These are phyloP conservation scores for Knoxia roxburghii DNA, from an alignment of 257 asterid species.

Conservation along the genomic window DNA sequence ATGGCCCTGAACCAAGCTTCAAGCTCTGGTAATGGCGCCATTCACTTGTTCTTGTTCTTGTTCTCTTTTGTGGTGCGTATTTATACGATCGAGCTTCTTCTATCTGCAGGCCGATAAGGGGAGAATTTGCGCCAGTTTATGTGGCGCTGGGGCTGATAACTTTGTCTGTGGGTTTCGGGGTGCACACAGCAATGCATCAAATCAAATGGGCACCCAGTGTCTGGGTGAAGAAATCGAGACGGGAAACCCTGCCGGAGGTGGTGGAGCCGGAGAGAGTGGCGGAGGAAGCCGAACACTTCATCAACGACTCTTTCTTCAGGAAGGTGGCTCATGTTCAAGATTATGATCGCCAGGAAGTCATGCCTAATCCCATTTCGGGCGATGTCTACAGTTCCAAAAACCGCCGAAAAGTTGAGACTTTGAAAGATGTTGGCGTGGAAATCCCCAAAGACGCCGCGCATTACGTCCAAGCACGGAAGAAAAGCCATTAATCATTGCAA, in stretches of 20 bases:
- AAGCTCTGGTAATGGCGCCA: not conserved
- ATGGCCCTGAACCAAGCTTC: conserved; percentile 1
- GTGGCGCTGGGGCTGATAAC: conserved; percentile 4
- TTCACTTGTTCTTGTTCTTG: not conserved
- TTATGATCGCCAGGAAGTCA: conserved; percentile 15
- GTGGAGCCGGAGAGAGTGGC: conserved; percentile 32
- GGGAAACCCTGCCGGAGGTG: conserved; percentile 35
- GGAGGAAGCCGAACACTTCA: conserved; percentile 19
- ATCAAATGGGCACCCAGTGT: conserved; percentile 27
- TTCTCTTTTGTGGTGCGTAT: too few relatives aligned
- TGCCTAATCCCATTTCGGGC: conserved; percentile 10
- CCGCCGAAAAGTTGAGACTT: conserved; percentile 21
- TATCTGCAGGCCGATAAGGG: not conserved
- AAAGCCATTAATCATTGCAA: too few relatives aligned
- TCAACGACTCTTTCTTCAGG: conserved; percentile 32
- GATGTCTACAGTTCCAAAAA: not conserved
- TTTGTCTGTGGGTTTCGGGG: conserved; percentile 15
- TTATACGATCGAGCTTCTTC: too few relatives aligned
- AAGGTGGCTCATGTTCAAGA: conserved; percentile 40
- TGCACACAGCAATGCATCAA: conserved; percentile 24
- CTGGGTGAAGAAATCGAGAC: conserved; percentile 26
- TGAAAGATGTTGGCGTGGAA: conserved; percentile 54
- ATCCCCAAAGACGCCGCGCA: conserved; percentile 11
- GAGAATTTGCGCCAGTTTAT: conserved; percentile 1
- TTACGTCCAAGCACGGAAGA: not conserved